Base-by-base conservation (phyloP, 139 green algal species). In the Pseudopediastrum boryanum region DNA sequence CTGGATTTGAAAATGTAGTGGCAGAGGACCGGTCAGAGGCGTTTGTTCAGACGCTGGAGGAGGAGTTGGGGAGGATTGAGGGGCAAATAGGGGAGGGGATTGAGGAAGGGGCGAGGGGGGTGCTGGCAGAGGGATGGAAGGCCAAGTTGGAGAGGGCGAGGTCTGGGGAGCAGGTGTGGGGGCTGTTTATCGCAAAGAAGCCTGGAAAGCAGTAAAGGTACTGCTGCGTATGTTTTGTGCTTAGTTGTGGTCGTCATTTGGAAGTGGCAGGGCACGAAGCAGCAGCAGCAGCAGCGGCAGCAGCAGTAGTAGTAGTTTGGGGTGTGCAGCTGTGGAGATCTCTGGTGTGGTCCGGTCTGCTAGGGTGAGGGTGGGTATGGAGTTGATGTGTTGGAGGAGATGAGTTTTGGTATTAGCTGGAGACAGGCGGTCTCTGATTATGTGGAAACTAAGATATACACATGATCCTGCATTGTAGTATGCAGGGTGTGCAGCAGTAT, bases 121-220 rank as follows among this genome's bases (percentile, higher is more conserved):
- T 35, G 61, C 61, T 48, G 61, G 7, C 35, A 29, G 13, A 9
- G 3, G 19, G 88, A 21, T 97, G 93, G 93, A 71, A 80, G 62
- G 86, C 77, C 63, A 97, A 97, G 85, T 83, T 97, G 68, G 77
- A 59, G 46, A 82, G 93, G 3, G 90, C 88, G 12, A 52, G 46
- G 21, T 73, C 81, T 0, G 87, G 86, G 7, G 83, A 96, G 83
- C 89, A 95, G 74, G 71, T 81, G 1, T 96, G 92, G 91, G 92
- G 88, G 0, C 50, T 91, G 16, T 93, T 96, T 58, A 84, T 72
- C 2, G 85, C 81, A 10, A 1, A 25, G 23, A 71, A 72, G 42
- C 73, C 73, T 25, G 8, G 7, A 9, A n/a, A 43, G 44, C 58
- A 66, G n/a, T 66, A 66, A 66, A 16, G 56, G 8, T 7, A 31